Base-by-base conservation (phyloP, 139 green algal species). In the Closterium sp. region DNA sequence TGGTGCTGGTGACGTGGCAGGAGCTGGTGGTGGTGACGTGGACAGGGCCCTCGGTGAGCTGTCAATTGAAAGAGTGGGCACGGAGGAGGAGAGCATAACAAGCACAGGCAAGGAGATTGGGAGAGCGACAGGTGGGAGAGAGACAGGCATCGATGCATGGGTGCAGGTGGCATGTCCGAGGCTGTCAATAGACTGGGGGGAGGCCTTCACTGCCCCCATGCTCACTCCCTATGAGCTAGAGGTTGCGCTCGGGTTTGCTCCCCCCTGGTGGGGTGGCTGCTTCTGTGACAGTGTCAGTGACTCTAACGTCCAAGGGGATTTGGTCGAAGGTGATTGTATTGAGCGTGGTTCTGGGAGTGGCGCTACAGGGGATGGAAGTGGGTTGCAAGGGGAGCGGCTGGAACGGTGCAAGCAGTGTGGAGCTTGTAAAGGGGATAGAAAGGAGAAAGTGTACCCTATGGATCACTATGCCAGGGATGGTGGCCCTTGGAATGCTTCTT, bases 101-200 rank as follows among this genome's bases (percentile, higher is more conserved):
- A 10, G 38, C 38, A n/a, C n/a, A n/a, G n/a, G n/a, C n/a, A 45
- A 45, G 38, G 38, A 45, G 38, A 45, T 4, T n/a, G n/a, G n/a
- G n/a, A n/a, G n/a, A n/a, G n/a, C n/a, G n/a, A n/a, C n/a, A n/a
- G n/a, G n/a, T 31, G 38, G 27, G 17, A 2, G 79, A 50, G 30
- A 2, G 10, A 73, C 13, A 3, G 50, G 50, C 50, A 70, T 94
- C 5, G 89, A 95, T 4, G 95, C 93, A 28, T 96, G 93, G 90
- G 93, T 96, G 62, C 98, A 99, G 95, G 96, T 99, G 7, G 98
- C 98, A 2, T 99, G 98, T 93, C 98, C 98, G 1, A 94, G 98
- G 17, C 95, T 99, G 70, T 99, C 97, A n/a, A 99, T 99, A 87
- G 98, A 99, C 92, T 99, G 98, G 98, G 98, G 98, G 0, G 98